Conservation (phyloP, 106 monocot species). For the Apostasia ramifera region DNA sequence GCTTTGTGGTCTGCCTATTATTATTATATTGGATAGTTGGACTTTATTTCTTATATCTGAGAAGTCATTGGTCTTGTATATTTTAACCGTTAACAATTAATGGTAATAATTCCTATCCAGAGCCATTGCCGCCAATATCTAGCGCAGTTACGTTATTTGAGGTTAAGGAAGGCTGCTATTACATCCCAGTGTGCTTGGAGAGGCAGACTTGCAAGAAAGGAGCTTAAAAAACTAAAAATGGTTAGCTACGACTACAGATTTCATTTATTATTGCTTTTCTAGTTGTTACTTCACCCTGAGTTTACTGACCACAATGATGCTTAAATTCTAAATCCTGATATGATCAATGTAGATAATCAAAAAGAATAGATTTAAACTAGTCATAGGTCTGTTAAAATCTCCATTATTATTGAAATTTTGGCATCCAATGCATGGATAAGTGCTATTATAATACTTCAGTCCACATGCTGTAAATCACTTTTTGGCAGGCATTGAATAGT, state of each 20-base stretch:
- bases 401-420: not conserved
- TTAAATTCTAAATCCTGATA: not conserved
- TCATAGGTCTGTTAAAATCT: not conserved
- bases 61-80: not conserved
- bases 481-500: not conserved
- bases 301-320: not conserved
- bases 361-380: not conserved
- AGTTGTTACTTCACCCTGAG: not conserved
- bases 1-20: not conserved
- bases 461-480: not conserved
- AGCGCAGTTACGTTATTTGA: conserved; percentile 39
- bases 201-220: conserved; percentile 45
- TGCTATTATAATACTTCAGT: not conserved
- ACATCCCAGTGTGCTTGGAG: conserved; percentile 70
- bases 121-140: conserved; percentile 49
- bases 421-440: not conserved
- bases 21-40: too few species aligned
- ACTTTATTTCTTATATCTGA: too few species aligned
- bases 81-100: not conserved
- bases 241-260: conserved; percentile 16
- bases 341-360: not conserved
- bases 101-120: conserved; percentile 10
- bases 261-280: not conserved
- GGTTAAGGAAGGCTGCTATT: conserved; percentile 44
- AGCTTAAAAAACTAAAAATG: conserved; percentile 68